phyloP scores from a whole-genome alignment of 225 moss, liverwort and hornwort species.

The Thuidium tamariscinum region DNA sequence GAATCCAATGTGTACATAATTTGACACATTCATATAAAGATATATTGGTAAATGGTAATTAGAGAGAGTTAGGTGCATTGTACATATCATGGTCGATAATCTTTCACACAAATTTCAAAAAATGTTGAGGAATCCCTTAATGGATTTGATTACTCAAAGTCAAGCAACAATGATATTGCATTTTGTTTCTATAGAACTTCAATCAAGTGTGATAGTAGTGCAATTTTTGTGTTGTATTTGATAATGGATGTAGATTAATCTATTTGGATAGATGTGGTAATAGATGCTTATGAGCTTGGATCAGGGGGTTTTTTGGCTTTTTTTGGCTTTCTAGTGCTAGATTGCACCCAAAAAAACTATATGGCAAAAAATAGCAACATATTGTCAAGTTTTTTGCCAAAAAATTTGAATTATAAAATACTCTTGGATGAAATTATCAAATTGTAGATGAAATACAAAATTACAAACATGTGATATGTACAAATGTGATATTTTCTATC shows the following conservation, averaged over 20 bases:
- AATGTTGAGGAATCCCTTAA: neutral
- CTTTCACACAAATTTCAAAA: neutral
- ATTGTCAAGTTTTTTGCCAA: too few relatives aligned
- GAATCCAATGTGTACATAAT: neutral
- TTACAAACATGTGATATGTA: too few relatives aligned
- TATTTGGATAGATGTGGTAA: conserved; percentile 67
- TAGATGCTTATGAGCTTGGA: too few relatives aligned
- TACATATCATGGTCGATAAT: neutral
- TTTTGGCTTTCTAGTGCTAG: too few relatives aligned
- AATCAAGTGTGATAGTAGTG: neutral
- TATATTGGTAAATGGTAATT: neutral
- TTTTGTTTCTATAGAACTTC: too few relatives aligned
- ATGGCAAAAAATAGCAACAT: too few relatives aligned
- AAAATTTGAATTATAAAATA: too few relatives aligned
- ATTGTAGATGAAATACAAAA: too few relatives aligned
- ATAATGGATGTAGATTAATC: conserved; percentile 20
- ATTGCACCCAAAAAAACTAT: too few relatives aligned
- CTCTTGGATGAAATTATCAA: too few relatives aligned
- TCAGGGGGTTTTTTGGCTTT: too few relatives aligned
- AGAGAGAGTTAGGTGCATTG: neutral
- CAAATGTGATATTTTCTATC: too few relatives aligned
- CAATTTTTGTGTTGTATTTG: neutral
- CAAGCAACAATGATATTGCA: neutral
- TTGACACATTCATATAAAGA: neutral
- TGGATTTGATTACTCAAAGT: neutral